phyloP scores from a whole-genome alignment of 768 basidiomycete species.

The Lactarius psammicola region DNA sequence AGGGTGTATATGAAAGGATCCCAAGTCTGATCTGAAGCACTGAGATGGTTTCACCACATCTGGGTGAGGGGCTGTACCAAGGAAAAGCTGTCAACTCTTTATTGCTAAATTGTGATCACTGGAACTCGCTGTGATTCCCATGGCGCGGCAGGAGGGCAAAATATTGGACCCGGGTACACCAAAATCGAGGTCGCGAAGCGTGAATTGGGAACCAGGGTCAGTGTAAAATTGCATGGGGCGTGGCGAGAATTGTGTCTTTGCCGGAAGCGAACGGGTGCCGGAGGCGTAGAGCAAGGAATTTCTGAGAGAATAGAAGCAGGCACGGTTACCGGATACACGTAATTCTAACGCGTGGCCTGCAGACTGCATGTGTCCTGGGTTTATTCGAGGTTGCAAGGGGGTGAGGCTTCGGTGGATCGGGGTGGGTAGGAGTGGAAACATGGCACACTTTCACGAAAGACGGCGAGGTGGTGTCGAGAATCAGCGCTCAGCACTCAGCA shows the following conservation, averaged over 20 bases:
- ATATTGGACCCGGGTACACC: slow-evolving; percentile 25
- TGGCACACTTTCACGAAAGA: background rate
- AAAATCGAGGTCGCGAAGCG: slow-evolving; percentile 30
- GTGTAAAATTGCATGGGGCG: slow-evolving; percentile 22
- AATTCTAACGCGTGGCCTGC: slow-evolving; percentile 17
- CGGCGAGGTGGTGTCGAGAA: background rate
- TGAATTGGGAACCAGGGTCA: slow-evolving; percentile 22
- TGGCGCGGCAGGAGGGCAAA: slow-evolving; percentile 22
- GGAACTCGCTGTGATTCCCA: slow-evolving; percentile 21
- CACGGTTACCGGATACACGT: slow-evolving; percentile 25
- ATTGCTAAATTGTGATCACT: slow-evolving; percentile 25
- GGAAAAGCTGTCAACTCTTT: slow-evolving; percentile 10
- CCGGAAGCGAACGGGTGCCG: slow-evolving; percentile 24
- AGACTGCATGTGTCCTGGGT: background rate
- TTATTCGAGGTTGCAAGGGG: slow-evolving; percentile 5
- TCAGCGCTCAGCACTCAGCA: too few relatives aligned
- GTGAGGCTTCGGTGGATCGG: slow-evolving; percentile 15
- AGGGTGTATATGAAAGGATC: slow-evolving; percentile 21
- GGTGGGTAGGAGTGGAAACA: slow-evolving; percentile 8
- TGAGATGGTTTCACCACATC: slow-evolving; percentile 24
- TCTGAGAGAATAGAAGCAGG: slow-evolving; percentile 17
- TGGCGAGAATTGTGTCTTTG: slow-evolving; percentile 18
- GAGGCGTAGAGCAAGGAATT: slow-evolving; percentile 9
- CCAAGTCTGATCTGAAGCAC: slow-evolving; percentile 21
- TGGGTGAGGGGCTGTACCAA: slow-evolving; percentile 18